Evolutionary conservation across 306 rosid species (phyloP).

Genomic region (Myrica gale): DNA sequence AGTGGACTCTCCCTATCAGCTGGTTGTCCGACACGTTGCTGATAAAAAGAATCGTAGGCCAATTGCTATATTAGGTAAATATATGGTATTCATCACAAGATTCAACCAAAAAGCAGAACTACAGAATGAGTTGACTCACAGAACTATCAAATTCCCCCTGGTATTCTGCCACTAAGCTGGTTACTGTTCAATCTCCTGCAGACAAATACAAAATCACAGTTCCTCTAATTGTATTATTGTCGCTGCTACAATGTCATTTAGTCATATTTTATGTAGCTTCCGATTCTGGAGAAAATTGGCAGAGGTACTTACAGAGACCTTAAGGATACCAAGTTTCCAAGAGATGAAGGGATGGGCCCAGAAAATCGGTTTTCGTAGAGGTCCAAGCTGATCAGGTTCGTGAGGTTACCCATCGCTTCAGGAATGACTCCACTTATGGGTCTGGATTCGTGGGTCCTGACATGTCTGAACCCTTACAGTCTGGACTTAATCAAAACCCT

Average conservation of each 20-base stretch:
- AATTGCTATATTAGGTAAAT: background rate
- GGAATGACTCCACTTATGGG: constrained; percentile 36
- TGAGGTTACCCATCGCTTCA: constrained; percentile 17
- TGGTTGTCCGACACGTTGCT: constrained; percentile 19
- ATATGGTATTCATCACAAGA: background rate
- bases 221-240: background rate
- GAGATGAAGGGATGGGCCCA: constrained; percentile 21
- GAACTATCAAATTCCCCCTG: constrained; percentile 10
- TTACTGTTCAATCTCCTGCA: constrained; percentile 29
- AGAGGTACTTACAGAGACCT: constrained; percentile 23
- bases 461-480: too few species aligned
- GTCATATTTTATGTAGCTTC: background rate
- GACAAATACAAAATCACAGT: background rate
- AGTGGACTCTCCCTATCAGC: constrained; percentile 1
- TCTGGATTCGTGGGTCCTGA: too few species aligned
- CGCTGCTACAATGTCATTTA: too few species aligned
- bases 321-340: constrained; percentile 28
- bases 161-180: constrained; percentile 19
- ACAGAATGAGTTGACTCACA: constrained; percentile 21
- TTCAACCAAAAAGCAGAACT: background rate
- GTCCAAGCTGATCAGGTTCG: constrained; percentile 18
- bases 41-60: background rate
- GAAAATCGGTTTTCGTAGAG: constrained; percentile 16
- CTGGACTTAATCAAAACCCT: too few species aligned
- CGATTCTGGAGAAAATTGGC: background rate